phyloP scores from a whole-genome alignment of 2,329 filamentous ascomycete species.

The Hypoxylon sp. region DNA sequence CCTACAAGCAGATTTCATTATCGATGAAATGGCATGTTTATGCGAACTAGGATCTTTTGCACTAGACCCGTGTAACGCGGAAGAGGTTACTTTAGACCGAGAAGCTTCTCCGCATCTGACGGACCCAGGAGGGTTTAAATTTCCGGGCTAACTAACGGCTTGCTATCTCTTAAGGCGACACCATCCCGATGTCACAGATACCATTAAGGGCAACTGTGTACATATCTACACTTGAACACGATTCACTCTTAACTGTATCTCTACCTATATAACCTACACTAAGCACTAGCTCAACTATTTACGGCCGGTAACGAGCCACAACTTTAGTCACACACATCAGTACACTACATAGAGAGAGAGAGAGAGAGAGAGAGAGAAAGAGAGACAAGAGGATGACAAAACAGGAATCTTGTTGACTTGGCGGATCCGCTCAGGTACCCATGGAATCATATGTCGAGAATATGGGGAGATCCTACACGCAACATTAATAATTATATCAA shows the following conservation, averaged over 20 bases:
- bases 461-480: slow-evolving; percentile 9
- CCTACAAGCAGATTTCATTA: slow-evolving; percentile 14
- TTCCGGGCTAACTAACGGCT: slow-evolving; percentile 22
- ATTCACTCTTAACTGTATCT: too few species aligned
- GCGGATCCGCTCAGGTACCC: slow-evolving; percentile 30
- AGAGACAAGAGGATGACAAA: slow-evolving; percentile 12
- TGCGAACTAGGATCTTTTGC: slow-evolving; percentile 27
- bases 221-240: too few species aligned
- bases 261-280: too few species aligned
- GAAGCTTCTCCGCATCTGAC: slow-evolving; percentile 32
- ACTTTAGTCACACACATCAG: background rate
- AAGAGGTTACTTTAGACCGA: background rate
- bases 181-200: slow-evolving; percentile 24
- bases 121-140: slow-evolving; percentile 12
- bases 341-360: background rate
- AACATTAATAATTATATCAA: slow-evolving; percentile 7
- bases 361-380: too few species aligned
- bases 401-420: slow-evolving; percentile 29
- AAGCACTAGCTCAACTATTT: background rate
- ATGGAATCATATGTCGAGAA: slow-evolving; percentile 18
- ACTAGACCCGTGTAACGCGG: slow-evolving; percentile 21
- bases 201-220: background rate
- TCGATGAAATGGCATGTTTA: slow-evolving; percentile 7
- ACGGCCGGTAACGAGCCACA: slow-evolving; percentile 9
- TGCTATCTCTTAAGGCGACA: slow-evolving; percentile 20